Conservation (phyloP, 176 grass and related monocot species). For the Hyparrhenia diplandra region DNA sequence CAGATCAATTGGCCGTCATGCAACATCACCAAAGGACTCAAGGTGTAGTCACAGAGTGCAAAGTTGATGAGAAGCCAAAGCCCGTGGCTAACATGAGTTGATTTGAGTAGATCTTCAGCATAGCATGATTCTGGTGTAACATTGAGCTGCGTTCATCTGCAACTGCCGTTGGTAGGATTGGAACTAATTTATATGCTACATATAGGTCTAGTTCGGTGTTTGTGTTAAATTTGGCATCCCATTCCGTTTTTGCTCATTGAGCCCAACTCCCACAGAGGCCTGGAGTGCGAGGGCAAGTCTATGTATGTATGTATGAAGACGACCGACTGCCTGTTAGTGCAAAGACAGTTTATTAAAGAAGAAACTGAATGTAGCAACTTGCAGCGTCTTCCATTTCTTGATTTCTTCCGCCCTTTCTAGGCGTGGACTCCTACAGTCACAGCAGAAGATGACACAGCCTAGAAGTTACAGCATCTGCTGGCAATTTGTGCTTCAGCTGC, state of each 20-base stretch:
- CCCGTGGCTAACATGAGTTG: slow-evolving; percentile 8
- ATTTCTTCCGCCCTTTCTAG: too few species aligned
- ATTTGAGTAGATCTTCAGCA: background rate
- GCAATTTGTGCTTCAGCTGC: too few species aligned
- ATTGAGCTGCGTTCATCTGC: background rate
- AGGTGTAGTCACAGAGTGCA: slow-evolving; percentile 15
- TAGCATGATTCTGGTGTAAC: background rate
- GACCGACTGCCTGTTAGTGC: background rate
- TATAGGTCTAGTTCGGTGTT: background rate
- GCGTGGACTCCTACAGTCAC: too few species aligned
- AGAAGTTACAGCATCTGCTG: too few species aligned
- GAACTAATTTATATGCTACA: background rate
- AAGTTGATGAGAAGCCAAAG: slow-evolving; percentile 26
- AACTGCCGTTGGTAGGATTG: background rate
- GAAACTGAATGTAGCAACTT: background rate
- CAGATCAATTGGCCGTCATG: slow-evolving; percentile 51
- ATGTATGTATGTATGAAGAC: background rate
- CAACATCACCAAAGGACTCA: slow-evolving; percentile 47
- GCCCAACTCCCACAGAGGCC: background rate
- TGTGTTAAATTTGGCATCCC: background rate
- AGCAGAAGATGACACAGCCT: too few species aligned
- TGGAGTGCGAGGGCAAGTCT: background rate
- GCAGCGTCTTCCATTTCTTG: background rate
- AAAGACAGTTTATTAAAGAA: background rate
- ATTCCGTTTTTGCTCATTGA: background rate